Evolutionary conservation across 306 rosid species (phyloP).

Genomic region (Gynostemma pentaphyllum): DNA sequence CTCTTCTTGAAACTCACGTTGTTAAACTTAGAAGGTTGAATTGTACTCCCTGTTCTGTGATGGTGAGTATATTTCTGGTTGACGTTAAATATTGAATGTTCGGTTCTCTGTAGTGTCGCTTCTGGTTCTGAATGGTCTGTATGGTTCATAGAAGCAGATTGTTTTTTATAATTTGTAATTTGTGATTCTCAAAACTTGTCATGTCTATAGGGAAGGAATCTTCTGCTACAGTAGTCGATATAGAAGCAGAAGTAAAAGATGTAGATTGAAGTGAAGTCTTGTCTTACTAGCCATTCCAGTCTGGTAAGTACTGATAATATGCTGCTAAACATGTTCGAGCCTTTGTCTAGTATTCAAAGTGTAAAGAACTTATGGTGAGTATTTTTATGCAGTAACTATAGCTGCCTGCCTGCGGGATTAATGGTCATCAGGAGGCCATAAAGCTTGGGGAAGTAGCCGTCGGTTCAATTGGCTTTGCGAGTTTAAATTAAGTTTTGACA

Average conservation of each 20-base stretch:
- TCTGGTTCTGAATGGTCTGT: too few relatives aligned
- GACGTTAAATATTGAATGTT: neutral
- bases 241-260: slow-evolving; percentile 90
- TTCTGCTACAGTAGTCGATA: slow-evolving; percentile 50
- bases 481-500: slow-evolving; percentile 34
- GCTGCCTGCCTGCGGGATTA: too few relatives aligned
- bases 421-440: neutral
- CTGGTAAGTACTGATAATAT: slow-evolving; percentile 14
- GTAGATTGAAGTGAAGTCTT: slow-evolving; percentile 65
- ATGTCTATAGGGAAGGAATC: slow-evolving; percentile 45
- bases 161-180: neutral
- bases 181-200: neutral
- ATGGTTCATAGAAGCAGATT: too few relatives aligned
- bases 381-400: too few relatives aligned
- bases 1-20: too few relatives aligned
- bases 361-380: too few relatives aligned
- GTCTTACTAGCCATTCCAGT: slow-evolving; percentile 5
- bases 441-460: neutral
- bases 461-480: slow-evolving; percentile 18
- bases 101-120: too few relatives aligned
- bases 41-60: too few relatives aligned
- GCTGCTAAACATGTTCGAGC: too few relatives aligned
- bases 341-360: too few relatives aligned
- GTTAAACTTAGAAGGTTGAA: neutral
- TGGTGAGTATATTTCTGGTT: neutral